Evolutionary conservation across 805 yeast species (phyloP), one percentile per base, ranked within the genome.

Genomic region (Yarrowia divulgata): DNA sequence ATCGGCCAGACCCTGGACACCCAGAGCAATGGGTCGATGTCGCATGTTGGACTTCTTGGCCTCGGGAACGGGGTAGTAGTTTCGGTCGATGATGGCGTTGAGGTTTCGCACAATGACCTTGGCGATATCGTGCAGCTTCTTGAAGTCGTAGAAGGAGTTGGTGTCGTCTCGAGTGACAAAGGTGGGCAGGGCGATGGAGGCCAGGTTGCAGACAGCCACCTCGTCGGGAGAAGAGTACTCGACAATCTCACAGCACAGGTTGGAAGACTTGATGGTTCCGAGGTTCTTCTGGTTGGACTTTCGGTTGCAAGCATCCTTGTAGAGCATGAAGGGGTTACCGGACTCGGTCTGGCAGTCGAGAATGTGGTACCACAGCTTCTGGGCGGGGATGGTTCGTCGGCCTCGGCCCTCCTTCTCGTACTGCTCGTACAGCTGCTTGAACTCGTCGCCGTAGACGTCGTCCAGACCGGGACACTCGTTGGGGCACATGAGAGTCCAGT

Each of bases 1-100:
- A 79, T 94, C 98, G 37, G 98, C 97, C 68, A 94, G 83, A 70
- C 99, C 99, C 79, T 94, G 97, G n/a, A 94, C 97, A 73, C 99
- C 99, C 29, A 94, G 80, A n/a, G 98, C 98, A 75, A 94, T 86
- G 23, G 99, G 98, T 74, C 99, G 85, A 79, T 94, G 90, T 75
- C 87, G 87, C 83, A 86, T 80, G 79, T 95, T 94, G 18, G 97
- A 91, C 57, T 71, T 76, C 74, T 83, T 84, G 6, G 98, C 94
- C 72, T 87, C 90, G 67, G 84, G 86, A 32, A 91, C 88, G 5
- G 99, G 98, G 77, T 94, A 94, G 77, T 81, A 83, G 76, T 93
- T 91, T 72, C 89, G 85, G 81, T 94, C 98, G 70, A 94, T 94
- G 71, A 94, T 85, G 76, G 81, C 84, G 82, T 94, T 89, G 78